A percentile compares a stretch with the other conserved stretches of the same genome.
Conservation (phyloP, 2,329 filamentous ascomycete species). For the Cryphonectria naterciae region DNA sequence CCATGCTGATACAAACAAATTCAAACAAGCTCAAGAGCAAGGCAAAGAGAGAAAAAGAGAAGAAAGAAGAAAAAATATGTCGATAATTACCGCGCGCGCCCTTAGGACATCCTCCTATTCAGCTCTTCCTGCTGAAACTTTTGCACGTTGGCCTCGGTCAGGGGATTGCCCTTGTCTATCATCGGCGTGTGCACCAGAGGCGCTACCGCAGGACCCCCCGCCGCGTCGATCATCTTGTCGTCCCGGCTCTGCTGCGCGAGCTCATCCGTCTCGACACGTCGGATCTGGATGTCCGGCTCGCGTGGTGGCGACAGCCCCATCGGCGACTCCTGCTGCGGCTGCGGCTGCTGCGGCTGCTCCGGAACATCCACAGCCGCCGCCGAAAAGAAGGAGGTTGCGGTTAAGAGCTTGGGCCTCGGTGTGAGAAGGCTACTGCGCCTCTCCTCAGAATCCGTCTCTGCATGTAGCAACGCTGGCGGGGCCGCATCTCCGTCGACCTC, state of each 20-base stretch:
- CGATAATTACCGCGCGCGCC: no score
- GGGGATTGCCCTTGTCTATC: slow-evolving; percentile 28
- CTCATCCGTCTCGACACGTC: slow-evolving; percentile 32
- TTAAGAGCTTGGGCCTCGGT: slow-evolving; percentile 19
- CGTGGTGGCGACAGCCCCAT: slow-evolving; percentile 16
- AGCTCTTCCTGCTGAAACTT: slow-evolving; percentile 32
- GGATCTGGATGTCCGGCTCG: slow-evolving; percentile 15
- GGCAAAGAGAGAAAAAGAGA: not conserved
- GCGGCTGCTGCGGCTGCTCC: not conserved
- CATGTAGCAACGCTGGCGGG: not conserved
- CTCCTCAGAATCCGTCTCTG: slow-evolving; percentile 5
- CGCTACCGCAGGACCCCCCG: slow-evolving; percentile 13
- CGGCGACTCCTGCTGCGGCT: not conserved
- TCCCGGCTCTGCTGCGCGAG: slow-evolving; percentile 33
- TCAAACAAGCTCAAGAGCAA: not conserved
- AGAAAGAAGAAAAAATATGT: not conserved
- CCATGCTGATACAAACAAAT: slow-evolving; percentile 19
- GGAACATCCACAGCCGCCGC: not conserved
- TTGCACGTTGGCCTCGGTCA: slow-evolving; percentile 36
- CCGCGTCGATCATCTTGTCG: slow-evolving; percentile 36
- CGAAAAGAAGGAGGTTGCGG: slow-evolving; percentile 3
- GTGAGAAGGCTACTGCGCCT: slow-evolving; percentile 11
- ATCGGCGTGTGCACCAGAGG: slow-evolving; percentile 29
- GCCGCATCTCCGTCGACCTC: not conserved
- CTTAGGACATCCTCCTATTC: slow-evolving; percentile 16